Base-by-base conservation (phyloP, 306 rosid species). In the Sindora glabra region DNA sequence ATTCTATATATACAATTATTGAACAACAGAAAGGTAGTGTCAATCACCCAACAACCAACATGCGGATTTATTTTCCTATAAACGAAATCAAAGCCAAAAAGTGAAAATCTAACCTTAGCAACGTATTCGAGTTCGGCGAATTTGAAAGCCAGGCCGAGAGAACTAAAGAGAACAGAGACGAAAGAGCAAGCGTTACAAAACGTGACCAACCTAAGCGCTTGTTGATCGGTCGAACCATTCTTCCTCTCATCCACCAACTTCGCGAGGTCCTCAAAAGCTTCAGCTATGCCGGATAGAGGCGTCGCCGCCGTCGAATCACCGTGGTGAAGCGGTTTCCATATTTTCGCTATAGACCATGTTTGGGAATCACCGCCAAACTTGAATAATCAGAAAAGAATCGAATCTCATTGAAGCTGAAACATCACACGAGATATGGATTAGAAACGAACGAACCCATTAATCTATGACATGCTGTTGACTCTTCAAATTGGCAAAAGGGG, bases 121-220 rank as follows among this genome's bases (percentile, higher is more conserved):
- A 81, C 85, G 72, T 83, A 92, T 69, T 92, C 98, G 68, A 72
- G 39, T 83, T 92, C 98, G 25, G 96, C 98, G 58, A 92, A 92
- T 68, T 88, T 92, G 84, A 92, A 92, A 55, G 98, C 96, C 3
- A 88, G 71, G 49, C 98, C 98, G 30, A 92, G 98, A 58, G 62
- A 81, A 51, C 79, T 77, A 48, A 92, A 88, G 62, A 92, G 98
- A 50, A 86, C 67, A 29, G 96, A 83, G 26, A 88, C 79, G n/a
- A 59, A 71, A 60, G 87, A 78, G 33, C 85, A 86, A 17, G 86
- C 83, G 1, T 86, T 64, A 37, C 94, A 92, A 56, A 92, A 81
- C 1, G 46, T 59, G 53, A 76, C 85, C 68, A 88, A 68, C 0
- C 80, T 77, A 64, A 88, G 64, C 18, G 36, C 49, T n/a, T 42